Evolutionary conservation across 768 basidiomycete species (phyloP).

Genomic region (Scleroderma citrinum): DNA sequence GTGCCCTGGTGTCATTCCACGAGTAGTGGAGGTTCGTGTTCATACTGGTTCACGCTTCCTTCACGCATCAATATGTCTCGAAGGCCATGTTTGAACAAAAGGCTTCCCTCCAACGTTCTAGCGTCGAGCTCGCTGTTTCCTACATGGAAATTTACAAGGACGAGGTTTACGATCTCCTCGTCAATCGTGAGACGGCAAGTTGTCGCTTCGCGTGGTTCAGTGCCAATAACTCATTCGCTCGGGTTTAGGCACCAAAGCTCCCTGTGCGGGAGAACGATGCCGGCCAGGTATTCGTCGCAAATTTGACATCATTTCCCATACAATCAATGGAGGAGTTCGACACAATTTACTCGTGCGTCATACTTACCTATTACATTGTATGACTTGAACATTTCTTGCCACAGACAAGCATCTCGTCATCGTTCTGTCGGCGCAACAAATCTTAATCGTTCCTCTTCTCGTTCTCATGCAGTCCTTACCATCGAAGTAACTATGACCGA

Average conservation of each 20-base stretch:
- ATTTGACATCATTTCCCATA: conserved; percentile 37
- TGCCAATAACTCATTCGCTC: neutral
- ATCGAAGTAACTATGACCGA: conserved; percentile 60
- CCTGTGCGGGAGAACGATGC: conserved; percentile 48
- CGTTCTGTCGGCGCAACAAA: conserved; percentile 85
- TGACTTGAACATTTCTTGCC: neutral
- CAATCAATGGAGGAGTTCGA: conserved; percentile 43
- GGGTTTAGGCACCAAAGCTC: conserved; percentile 46
- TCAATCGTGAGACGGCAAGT: conserved; percentile 60
- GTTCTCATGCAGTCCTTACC: conserved; percentile 83
- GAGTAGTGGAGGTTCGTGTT: conserved; percentile 59
- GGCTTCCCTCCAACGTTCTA: conserved; percentile 31
- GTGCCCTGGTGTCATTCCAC: conserved; percentile 82
- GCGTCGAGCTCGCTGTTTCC: conserved; percentile 50
- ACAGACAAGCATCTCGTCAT: conserved; percentile 67
- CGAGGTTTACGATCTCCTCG: conserved; percentile 83
- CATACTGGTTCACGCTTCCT: neutral
- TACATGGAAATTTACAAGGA: conserved; percentile 94
- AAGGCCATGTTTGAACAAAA: conserved; percentile 57
- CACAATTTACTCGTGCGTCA: conserved; percentile 38
- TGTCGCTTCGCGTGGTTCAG: neutral
- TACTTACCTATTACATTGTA: neutral
- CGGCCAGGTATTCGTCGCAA: conserved; percentile 52
- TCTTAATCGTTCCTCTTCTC: conserved; percentile 78
- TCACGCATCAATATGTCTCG: neutral